phyloP scores from a whole-genome alignment of 75 land plant species.

The Adiantum capillusveneris region DNA sequence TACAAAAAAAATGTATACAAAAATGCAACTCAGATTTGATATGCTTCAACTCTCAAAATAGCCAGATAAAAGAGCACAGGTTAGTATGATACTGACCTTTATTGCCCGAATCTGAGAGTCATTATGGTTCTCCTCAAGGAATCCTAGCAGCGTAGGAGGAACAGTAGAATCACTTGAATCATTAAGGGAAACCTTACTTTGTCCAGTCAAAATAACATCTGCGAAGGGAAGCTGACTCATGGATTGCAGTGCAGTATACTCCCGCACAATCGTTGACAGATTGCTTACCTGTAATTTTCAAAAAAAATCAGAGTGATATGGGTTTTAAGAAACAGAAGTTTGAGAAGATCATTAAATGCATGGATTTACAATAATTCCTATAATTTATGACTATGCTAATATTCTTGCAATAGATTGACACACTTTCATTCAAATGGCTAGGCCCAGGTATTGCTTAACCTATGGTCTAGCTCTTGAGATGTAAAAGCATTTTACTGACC shows the following conservation, averaged over 20 bases:
- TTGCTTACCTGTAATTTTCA: slow-evolving; percentile 56
- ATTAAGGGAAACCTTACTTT: slow-evolving; percentile 5
- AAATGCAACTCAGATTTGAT: slow-evolving; percentile 8
- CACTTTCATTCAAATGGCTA: too few species aligned
- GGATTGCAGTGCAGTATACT: slow-evolving; percentile 70
- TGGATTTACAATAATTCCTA: too few species aligned
- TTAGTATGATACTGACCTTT: slow-evolving; percentile 30
- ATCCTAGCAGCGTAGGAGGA: slow-evolving; percentile 53
- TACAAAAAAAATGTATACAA: slow-evolving; percentile 8
- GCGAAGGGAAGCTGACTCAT: slow-evolving; percentile 63
- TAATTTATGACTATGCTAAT: too few species aligned
- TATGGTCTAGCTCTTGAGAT: too few species aligned
- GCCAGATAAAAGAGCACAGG: too few species aligned
- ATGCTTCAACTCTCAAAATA: too few species aligned
- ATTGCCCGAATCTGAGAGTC: slow-evolving; percentile 70
- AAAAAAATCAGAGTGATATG: background rate
- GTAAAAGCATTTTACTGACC: too few species aligned
- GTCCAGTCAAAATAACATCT: slow-evolving; percentile 58
- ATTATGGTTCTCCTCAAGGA: slow-evolving; percentile 52
- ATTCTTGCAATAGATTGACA: too few species aligned
- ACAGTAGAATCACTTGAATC: slow-evolving; percentile 31
- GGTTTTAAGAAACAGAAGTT: background rate
- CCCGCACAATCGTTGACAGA: slow-evolving; percentile 86
- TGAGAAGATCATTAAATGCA: too few species aligned
- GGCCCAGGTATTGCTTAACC: too few species aligned